Conservation (phyloP, 768 basidiomycete genomes). For the Boletus insuetus region DNA sequence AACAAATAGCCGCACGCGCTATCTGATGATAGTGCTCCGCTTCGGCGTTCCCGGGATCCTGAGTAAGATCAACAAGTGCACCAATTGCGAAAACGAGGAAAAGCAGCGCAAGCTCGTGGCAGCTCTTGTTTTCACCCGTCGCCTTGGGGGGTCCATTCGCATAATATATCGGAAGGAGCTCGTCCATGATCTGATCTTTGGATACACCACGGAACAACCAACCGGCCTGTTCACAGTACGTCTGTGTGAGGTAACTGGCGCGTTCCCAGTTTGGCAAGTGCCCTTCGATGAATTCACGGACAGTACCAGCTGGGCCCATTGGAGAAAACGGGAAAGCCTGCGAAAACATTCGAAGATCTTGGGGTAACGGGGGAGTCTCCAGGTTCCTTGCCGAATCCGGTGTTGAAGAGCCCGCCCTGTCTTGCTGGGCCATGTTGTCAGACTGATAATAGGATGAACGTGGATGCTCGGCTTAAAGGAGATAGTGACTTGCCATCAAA, state of each 20-base stretch:
- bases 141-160: slow-evolving; percentile 15
- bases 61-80: slow-evolving; percentile 40
- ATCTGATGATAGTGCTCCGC: slow-evolving; percentile 69
- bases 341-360: slow-evolving; percentile 47
- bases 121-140: slow-evolving; percentile 39
- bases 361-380: slow-evolving; percentile 29
- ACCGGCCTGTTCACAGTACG: slow-evolving; percentile 45
- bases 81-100: slow-evolving; percentile 53
- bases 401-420: slow-evolving; percentile 15
- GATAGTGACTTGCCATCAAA: slow-evolving; percentile 28
- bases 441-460: slow-evolving; percentile 21
- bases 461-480: neutral
- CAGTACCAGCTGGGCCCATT: slow-evolving; percentile 43
- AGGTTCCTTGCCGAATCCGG: slow-evolving; percentile 29
- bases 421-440: slow-evolving; percentile 19
- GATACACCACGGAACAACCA: slow-evolving; percentile 54
- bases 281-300: slow-evolving; percentile 48
- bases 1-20: slow-evolving; percentile 58
- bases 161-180: slow-evolving; percentile 43
- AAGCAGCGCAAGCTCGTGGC: slow-evolving; percentile 50
- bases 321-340: slow-evolving; percentile 65
- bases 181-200: slow-evolving; percentile 42
- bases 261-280: slow-evolving; percentile 55
- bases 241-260: slow-evolving; percentile 43
- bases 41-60: slow-evolving; percentile 33